Percentiles rank a stretch among this genome's conserved stretches.
Evolutionary conservation across 805 yeast genomes (phyloP).

Genomic region (Starmerella vitae): DNA sequence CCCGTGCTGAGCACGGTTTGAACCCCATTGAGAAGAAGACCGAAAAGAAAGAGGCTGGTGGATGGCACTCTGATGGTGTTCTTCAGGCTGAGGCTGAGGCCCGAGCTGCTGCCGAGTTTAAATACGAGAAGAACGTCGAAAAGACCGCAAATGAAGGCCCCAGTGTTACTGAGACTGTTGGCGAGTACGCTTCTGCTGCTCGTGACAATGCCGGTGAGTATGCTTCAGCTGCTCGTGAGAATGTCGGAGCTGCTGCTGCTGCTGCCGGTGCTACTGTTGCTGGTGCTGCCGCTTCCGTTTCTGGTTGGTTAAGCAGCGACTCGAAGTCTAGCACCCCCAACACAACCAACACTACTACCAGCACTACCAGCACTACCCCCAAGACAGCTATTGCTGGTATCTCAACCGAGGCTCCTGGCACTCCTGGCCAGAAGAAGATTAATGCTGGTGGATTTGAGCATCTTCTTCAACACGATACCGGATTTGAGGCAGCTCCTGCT

Average conservation of each 20-base stretch:
- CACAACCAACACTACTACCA: neutral
- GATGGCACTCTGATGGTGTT: too few species aligned
- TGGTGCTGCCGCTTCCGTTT: conserved; percentile 12
- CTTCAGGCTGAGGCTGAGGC: too few species aligned
- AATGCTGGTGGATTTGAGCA: conserved; percentile 16
- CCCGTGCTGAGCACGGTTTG: conserved; percentile 9
- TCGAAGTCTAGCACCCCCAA: neutral
- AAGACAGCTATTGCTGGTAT: too few species aligned
- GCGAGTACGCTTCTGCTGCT: neutral
- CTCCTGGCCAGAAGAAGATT: neutral
- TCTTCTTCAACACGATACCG: conserved; percentile 8
- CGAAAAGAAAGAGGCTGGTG: too few species aligned
- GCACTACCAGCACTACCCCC: neutral
- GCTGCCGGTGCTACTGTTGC: conserved; percentile 10
- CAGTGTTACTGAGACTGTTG: neutral
- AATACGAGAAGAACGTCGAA: too few species aligned
- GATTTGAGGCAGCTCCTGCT: conserved; percentile 13
- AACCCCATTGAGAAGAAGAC: neutral
- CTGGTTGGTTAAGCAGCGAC: conserved; percentile 9
- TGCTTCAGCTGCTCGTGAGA: neutral
- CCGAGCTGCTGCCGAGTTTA: too few species aligned
- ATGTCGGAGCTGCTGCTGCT: conserved; percentile 3
- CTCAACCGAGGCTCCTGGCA: neutral
- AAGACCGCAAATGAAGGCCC: neutral
- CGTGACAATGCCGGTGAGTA: neutral